Evolutionary conservation across 176 grass and related monocot genomes (phyloP).

Genomic region (Eragrostis curvula): DNA sequence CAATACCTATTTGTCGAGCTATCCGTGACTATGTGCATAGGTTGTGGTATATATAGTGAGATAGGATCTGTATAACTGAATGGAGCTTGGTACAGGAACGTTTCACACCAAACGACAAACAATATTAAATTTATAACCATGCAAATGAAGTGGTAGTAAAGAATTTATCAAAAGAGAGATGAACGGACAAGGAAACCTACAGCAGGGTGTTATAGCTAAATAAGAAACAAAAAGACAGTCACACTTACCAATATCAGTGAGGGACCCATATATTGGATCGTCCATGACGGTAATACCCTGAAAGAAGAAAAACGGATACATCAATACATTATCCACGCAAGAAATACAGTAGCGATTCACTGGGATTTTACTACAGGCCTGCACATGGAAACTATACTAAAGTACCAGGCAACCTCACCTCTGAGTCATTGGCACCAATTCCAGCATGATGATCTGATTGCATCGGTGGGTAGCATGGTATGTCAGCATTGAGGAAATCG

Average conservation of each 20-base stretch:
- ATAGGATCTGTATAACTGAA: no score
- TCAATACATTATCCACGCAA: constrained; percentile 26
- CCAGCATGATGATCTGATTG: constrained; percentile 77
- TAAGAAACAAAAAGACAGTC: constrained; percentile 12
- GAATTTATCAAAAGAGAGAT: not conserved
- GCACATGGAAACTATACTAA: not conserved
- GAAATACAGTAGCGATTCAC: constrained; percentile 28
- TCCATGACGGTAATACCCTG: constrained; percentile 64
- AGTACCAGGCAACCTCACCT: constrained; percentile 32
- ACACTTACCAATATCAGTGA: constrained; percentile 72
- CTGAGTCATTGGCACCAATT: no score
- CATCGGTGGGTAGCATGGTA: constrained; percentile 69
- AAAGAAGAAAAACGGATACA: constrained; percentile 36
- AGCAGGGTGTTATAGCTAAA: constrained; percentile 14
- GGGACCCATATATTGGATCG: constrained; percentile 77
- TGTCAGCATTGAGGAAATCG: constrained; percentile 75
- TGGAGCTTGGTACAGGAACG: no score
- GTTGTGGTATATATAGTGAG: no score
- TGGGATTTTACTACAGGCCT: not conserved
- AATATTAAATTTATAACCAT: not conserved
- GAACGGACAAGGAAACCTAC: constrained; percentile 10
- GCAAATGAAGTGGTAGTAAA: constrained; percentile 26
- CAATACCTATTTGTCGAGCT: constrained; percentile 2
- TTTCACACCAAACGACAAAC: no score
- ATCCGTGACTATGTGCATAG: not conserved